Conservation (phyloP, 2,329 filamentous ascomycete genomes). For the Calonectria henricotiae region DNA sequence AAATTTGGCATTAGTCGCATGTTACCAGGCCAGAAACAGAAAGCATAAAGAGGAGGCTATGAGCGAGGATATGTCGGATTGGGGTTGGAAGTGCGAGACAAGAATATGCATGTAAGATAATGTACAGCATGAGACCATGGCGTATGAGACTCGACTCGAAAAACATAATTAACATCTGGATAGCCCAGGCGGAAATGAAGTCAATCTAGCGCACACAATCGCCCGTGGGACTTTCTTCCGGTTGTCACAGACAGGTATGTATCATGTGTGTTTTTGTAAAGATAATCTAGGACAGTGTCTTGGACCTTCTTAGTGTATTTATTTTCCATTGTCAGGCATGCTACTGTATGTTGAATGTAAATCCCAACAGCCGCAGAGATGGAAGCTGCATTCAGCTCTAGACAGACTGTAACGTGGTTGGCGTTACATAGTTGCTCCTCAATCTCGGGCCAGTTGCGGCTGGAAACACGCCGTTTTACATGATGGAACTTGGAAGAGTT, state of each 20-base stretch:
- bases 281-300: not conserved
- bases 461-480: not conserved
- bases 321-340: not conserved
- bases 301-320: not conserved
- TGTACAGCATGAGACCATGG: not conserved
- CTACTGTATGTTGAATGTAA: not conserved
- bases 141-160: not conserved
- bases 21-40: not conserved
- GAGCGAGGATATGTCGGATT: no score
- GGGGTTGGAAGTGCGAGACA: no score
- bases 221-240: not conserved
- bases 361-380: not conserved
- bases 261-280: not conserved
- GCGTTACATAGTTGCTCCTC: not conserved
- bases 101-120: not conserved
- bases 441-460: not conserved
- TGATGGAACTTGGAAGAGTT: not conserved
- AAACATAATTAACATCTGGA: no score
- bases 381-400: not conserved
- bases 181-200: not conserved
- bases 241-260: constrained; percentile 7
- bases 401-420: not conserved
- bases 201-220: not conserved
- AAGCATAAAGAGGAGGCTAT: not conserved
- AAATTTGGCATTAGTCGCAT: constrained; percentile 13